Conservation (phyloP, 257 asterid species). For the Petrea volubilis region DNA sequence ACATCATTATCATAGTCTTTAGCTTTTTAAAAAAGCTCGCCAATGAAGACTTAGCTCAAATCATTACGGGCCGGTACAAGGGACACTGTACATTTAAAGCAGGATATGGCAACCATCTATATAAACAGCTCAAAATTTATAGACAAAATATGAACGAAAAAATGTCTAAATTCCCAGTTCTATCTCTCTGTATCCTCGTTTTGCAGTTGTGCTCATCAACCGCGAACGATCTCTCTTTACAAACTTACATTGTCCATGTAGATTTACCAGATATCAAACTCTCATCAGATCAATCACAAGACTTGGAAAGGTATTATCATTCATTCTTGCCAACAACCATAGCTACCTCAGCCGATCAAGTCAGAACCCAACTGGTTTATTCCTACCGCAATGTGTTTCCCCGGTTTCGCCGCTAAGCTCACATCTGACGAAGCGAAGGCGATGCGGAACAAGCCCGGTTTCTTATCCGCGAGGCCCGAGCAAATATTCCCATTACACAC, state of each 20-base stretch:
- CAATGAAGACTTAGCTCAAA: too few species aligned
- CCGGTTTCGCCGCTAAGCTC: conserved; percentile 51
- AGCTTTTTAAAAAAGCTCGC: too few species aligned
- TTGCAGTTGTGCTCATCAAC: not conserved
- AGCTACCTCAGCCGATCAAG: conserved; percentile 15
- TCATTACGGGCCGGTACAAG: too few species aligned
- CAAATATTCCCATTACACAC: conserved; percentile 33
- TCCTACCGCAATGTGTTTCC: conserved; percentile 41
- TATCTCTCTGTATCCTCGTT: conserved; percentile 17
- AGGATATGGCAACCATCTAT: too few species aligned
- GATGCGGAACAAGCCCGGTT: conserved; percentile 33
- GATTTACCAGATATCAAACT: conserved; percentile 20
- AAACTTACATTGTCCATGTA: conserved; percentile 49
- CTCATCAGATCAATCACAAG: conserved; percentile 3
- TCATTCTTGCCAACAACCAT: conserved; percentile 35
- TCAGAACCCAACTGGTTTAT: conserved; percentile 21
- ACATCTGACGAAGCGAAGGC: conserved; percentile 31
- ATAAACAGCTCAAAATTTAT: too few species aligned
- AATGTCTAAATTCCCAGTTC: conserved; percentile 20
- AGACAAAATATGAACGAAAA: not conserved
- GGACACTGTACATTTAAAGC: too few species aligned
- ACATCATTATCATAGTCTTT: too few species aligned
- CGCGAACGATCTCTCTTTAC: conserved; percentile 14
- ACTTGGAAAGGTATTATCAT: conserved; percentile 33
- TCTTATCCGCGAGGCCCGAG: conserved; percentile 39